Evolutionary conservation across 2,329 filamentous ascomycete genomes (phyloP), one percentile per base, ranked within the genome.

Genomic region (Cercospora berteroae): DNA sequence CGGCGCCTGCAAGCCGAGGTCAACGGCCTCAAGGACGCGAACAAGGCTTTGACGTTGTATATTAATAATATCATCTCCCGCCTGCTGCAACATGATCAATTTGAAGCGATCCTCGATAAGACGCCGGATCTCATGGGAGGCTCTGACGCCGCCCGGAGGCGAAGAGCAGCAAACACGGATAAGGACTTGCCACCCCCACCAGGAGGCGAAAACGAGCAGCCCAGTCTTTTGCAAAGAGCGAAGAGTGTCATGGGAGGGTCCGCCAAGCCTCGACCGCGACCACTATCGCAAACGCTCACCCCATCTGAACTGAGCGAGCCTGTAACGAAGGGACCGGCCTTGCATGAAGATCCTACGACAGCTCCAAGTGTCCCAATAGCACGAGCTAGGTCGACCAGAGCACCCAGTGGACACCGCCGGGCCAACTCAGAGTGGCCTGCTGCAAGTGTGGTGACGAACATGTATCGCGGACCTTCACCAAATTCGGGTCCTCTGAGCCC

Each of bases 11-110:
- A 97, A 77, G 81, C 84, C 10, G 94, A 98, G 74, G 80, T 95
- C 72, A 93, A 91, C 79, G 85, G 87, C 8, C 83, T 92, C 74
- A 94, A 92, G 81, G 94, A 97, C 78, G 90, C 97, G 83, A 98
- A 99, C 84, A 98, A 98, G 83, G 95, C 95, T 31, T 84, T 99
- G 74, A 96, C 93, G 25, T 84, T 98, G 71, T 99, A 99, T 83
- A 97, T 99, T 83, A 97, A 98, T 86, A 96, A 95, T 82, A 98
- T 99, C 79, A 97, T 99, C 78, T 95, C 95, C 79, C 91, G 95
- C 65, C 87, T 99, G 55, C 86, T 99, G 69, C 91, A 96, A 77
- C 92, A 97, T 80, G 91, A 96, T 76, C 94, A 96, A 73, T 98
- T 97, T 73, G 94, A 99, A 81, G 89, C 92, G 69, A 96, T 98